Evolutionary conservation across 106 monocot species (phyloP), one percentile per base, ranked within the genome.

Genomic region (Dendrobium chrysotoxum): DNA sequence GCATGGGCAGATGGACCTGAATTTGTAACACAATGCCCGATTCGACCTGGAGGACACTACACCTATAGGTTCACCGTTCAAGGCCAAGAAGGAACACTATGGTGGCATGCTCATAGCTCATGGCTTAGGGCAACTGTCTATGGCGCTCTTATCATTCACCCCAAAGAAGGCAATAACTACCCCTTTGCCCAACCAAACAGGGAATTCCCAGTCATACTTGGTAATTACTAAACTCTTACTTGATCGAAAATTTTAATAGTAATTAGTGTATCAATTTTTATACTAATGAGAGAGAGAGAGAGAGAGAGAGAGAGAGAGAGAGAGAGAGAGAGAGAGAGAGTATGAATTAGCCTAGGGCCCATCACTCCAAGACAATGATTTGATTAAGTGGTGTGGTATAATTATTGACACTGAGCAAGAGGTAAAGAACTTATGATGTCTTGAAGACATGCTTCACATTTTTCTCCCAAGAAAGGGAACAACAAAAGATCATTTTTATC

Each of bases 61-160:
- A 88, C 77, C 13, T 91, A 91, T 81, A 64, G 84, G 61, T 91
- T 91, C 84, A 91, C 91, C 25, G 72, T 91, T 64, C 30, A 80
- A 13, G 88, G 80, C 10, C 91, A 91, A 44, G 84, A 86, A 38
- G 91, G 91, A 28, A 91, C 91, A 5, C 80, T 91, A 15, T 88
- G 88, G 86, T 91, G 91, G 91, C 91, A 91, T 72, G 91, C 91
- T 11, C 91, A 88, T 77, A 84, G 86, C 77, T 84, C 86, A 1
- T 91, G 91, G 91, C 86, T 88, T 9, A 78, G 91, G n/a, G 88
- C 91, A 15, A 91, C 91, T 1, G 88, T 91, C n/a, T 84, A 91
- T 79, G 91, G 91, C 28, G 88, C 88, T 38, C 84, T 91, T 71
- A 80, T 91, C 53, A 86, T 91, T 47, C 86, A 53, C 28, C 91